A percentile compares a stretch with the other conserved stretches of the same genome.
These are phyloP conservation scores for Solanum aculeatissimum DNA, from an alignment of 305 asterid species.

Conservation along the genomic window DNA sequence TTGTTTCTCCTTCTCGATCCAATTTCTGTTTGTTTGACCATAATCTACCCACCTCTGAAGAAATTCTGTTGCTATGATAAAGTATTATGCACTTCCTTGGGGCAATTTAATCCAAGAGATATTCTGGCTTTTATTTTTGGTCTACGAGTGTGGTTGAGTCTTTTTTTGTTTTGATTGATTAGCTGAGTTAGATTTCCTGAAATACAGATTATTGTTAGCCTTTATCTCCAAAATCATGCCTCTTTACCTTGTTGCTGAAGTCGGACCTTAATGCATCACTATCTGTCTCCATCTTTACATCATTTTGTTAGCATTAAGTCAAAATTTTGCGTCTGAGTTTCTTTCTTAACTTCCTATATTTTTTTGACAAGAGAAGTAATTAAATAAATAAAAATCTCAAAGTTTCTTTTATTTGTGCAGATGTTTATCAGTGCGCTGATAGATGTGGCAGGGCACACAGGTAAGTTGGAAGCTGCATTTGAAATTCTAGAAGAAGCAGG, in stretches of 20 bases:
- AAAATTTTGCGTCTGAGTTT: background rate
- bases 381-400: no score
- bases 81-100: background rate
- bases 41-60: background rate
- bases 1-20: background rate
- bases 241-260: background rate
- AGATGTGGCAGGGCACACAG: conserved; percentile 98
- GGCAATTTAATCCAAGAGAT: background rate
- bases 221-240: background rate
- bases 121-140: background rate
- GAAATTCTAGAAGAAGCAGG: conserved; percentile 74
- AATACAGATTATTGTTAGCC: background rate
- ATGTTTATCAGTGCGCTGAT: conserved; percentile 90
- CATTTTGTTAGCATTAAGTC: background rate
- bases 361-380: background rate
- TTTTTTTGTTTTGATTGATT: background rate
- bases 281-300: background rate
- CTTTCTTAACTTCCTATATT: conserved; percentile 2
- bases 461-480: conserved; percentile 86
- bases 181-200: background rate
- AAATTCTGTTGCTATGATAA: background rate
- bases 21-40: background rate
- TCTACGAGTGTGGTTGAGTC: background rate
- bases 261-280: background rate
- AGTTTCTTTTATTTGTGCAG: conserved; percentile 22